Evolutionary conservation across 805 yeast species (phyloP), one percentile per base, ranked within the genome.

Genomic region (Lachancea sp.): DNA sequence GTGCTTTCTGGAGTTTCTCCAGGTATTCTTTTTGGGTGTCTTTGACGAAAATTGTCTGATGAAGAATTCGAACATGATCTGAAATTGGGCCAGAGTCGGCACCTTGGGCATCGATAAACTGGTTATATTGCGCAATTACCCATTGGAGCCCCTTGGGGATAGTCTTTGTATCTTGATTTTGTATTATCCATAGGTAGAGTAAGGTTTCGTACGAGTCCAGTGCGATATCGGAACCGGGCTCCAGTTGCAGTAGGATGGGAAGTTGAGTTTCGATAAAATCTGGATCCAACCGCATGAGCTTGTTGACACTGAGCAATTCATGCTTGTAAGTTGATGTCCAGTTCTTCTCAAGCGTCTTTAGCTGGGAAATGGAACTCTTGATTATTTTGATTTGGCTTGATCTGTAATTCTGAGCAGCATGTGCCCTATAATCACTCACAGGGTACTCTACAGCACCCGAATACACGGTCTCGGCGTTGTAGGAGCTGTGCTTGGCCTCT

Each of bases 301-400:
- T 73, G 50, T 78, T 76, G 45, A 81, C 66, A 0, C 81, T 73
- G 11, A 79, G 50, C 2, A 83, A 63, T 3, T 50, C 40, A 0
- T 48, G 20, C 55, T 76, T 79, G 54, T 73, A 56, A 3, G 68
- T 63, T 2, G 60, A 63, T 19, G 83, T 50, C 36, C 75, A 45
- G 2, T 54, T 54, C 56, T 81, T 82, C 53, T 84, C 89, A 1
- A 60, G 32, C 16, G 61, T 58, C 52, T 75, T 79, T 44, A 79
- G 62, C 26, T 60, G 62, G 34, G 71, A 68, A 5, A 78, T 57
- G 0, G 78, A 59, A 7, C 62, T 48, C 36, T 70, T 73, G 36
- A 77, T 70, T 2, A 82, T 68, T 1, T 60, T 51, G 33, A 62
- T 63, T 54, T 84, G 90, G 0, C 78, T 72, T 3, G 59, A 51